Conservation (phyloP, 345 rosid species). For the Euclidium syriacum region DNA sequence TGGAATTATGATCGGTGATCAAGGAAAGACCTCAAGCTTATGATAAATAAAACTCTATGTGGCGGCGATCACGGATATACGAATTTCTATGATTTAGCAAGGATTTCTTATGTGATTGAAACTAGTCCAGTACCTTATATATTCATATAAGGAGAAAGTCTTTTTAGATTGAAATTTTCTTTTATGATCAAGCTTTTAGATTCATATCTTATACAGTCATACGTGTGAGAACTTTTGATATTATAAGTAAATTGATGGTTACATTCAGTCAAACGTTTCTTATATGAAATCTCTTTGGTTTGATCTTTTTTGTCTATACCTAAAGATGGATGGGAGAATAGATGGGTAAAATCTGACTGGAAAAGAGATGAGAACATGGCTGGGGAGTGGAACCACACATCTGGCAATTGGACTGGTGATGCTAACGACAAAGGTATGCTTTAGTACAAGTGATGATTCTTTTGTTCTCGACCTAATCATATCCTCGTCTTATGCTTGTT, state of each 20-base stretch:
- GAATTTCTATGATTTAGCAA: too few species aligned
- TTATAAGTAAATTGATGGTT: not conserved
- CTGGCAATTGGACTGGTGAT: constrained; percentile 94
- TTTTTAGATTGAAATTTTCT: not conserved
- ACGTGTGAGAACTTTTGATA: not conserved
- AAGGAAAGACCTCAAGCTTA: too few species aligned
- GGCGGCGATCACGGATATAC: too few species aligned
- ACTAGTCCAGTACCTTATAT: too few species aligned
- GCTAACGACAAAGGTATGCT: constrained; percentile 74
- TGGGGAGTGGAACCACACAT: constrained; percentile 88
- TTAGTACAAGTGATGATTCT: not conserved
- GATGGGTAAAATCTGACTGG: constrained; percentile 95
- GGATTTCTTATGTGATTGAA: too few species aligned
- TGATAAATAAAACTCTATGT: too few species aligned
- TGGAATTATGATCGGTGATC: too few species aligned
- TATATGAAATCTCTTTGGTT: too few species aligned
- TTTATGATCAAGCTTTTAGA: not conserved
- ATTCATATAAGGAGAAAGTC: too few species aligned
- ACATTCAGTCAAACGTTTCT: not conserved
- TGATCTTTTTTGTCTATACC: not conserved
- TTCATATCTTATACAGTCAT: not conserved
- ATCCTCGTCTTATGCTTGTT: not conserved
- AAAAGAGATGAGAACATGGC: constrained; percentile 81
- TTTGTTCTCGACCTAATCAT: not conserved
- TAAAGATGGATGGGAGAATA: constrained; percentile 89